Evolutionary conservation across 1,284 basidiomycete genomes (phyloP).

Genomic region (Apiotrichum brassicae): DNA sequence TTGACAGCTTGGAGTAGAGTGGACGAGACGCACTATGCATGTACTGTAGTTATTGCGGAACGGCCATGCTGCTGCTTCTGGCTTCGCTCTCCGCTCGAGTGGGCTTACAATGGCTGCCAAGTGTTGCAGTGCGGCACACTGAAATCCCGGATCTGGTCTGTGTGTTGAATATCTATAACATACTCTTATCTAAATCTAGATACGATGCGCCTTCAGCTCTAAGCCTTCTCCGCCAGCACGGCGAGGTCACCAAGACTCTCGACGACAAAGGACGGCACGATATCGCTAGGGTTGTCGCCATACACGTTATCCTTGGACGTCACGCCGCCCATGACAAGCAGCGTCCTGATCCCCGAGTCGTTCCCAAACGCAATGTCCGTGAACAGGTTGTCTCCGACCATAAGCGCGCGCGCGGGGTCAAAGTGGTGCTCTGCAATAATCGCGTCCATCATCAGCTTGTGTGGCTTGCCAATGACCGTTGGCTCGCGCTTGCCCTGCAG

Average conservation of each 20-base stretch:
- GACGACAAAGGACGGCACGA: conserved; percentile 76
- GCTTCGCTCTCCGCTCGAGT: too few species aligned
- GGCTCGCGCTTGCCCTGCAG: conserved; percentile 59
- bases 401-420: conserved; percentile 76
- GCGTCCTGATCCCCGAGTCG: conserved; percentile 72
- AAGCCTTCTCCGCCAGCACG: conserved; percentile 29
- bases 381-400: conserved; percentile 91
- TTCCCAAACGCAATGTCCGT: conserved; percentile 85
- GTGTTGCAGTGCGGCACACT: too few species aligned
- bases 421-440: conserved; percentile 91
- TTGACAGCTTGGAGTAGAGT: too few species aligned
- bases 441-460: conserved; percentile 86
- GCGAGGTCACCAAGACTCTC: conserved; percentile 67
- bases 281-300: conserved; percentile 62
- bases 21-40: too few species aligned
- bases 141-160: too few species aligned
- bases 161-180: too few species aligned
- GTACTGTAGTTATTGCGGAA: too few species aligned
- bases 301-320: conserved; percentile 63
- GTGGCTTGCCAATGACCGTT: conserved; percentile 82
- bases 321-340: conserved; percentile 91
- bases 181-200: neutral
- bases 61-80: too few species aligned
- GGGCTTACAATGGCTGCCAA: too few species aligned
- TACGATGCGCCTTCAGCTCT: too few species aligned